Evolutionary conservation across 2,329 filamentous ascomycete genomes (phyloP).

Genomic region (Fusarium lateritium): DNA sequence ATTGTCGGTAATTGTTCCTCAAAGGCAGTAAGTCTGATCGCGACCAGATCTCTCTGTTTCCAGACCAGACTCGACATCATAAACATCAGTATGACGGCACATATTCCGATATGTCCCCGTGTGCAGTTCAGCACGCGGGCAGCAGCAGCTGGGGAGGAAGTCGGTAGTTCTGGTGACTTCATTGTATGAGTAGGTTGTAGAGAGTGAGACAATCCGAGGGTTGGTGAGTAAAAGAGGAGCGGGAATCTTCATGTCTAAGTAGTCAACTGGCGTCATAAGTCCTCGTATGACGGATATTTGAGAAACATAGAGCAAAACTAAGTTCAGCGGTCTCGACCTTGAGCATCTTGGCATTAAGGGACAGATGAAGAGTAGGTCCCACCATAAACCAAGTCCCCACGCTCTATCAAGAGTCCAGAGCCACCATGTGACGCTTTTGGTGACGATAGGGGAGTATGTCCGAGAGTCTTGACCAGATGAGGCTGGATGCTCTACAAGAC

Average conservation of each 20-base stretch:
- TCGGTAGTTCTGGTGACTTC: constrained; percentile 24
- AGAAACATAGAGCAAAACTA: constrained; percentile 1
- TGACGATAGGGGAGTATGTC: constrained; percentile 8
- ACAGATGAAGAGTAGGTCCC: background rate
- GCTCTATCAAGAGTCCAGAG: background rate
- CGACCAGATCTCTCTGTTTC: constrained; percentile 35
- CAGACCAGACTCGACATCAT: constrained; percentile 38
- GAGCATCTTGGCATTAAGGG: background rate
- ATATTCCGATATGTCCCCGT: constrained; percentile 33
- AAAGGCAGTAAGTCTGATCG: constrained; percentile 21
- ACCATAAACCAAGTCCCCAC: background rate
- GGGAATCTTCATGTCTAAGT: constrained; percentile 26
- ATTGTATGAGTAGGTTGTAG: constrained; percentile 9
- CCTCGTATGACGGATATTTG: background rate
- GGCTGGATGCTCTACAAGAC: background rate
- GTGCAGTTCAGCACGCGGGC: constrained; percentile 25
- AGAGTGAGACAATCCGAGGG: background rate
- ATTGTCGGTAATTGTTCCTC: constrained; percentile 18
- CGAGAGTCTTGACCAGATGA: constrained; percentile 12
- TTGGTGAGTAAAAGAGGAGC: background rate
- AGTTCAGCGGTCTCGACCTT: constrained; percentile 4
- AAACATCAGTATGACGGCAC: constrained; percentile 37
- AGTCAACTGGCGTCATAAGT: constrained; percentile 9
- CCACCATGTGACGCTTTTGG: constrained; percentile 22
- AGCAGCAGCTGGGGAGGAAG: background rate